Conservation (phyloP, 768 basidiomycete genomes). For the Pleurotus tuber-regium region DNA sequence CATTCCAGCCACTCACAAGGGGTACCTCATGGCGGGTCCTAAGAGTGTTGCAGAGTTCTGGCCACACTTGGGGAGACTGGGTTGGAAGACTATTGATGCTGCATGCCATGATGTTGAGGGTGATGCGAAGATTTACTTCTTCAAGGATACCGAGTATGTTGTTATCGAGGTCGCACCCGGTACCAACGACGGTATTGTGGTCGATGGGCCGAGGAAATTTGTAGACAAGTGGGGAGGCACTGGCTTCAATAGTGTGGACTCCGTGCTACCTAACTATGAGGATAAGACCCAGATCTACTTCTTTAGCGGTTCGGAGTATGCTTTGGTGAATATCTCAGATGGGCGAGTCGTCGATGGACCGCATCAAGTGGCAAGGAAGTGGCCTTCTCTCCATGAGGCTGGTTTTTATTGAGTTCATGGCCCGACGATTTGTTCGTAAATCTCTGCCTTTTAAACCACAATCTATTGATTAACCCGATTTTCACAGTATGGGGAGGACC, state of each 20-base stretch:
- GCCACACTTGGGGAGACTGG: not conserved
- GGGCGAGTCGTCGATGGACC: conserved; percentile 1
- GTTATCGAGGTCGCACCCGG: not conserved
- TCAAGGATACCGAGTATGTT: conserved; percentile 4
- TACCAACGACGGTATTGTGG: not conserved
- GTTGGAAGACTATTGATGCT: not conserved
- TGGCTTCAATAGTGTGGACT: conserved; percentile 3
- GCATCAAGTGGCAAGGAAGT: not conserved
- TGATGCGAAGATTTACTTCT: not conserved
- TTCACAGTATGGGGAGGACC: no score
- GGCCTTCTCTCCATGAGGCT: conserved; percentile 2
- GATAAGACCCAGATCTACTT: conserved; percentile 7
- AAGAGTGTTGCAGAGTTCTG: conserved; percentile 3
- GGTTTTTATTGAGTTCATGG: conserved; percentile 2
- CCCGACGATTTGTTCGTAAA: not conserved
- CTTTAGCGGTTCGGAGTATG: conserved; percentile 3
- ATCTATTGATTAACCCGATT: no score
- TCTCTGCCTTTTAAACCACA: no score
- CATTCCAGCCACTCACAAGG: not conserved
- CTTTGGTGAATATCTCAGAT: not conserved
- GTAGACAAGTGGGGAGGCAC: not conserved
- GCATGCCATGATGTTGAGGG: not conserved
- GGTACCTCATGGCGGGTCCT: not conserved
- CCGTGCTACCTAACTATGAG: not conserved
- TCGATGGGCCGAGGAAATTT: not conserved